Conservation (phyloP, 2,329 filamentous ascomycete genomes). For the Penicillium sp. region DNA sequence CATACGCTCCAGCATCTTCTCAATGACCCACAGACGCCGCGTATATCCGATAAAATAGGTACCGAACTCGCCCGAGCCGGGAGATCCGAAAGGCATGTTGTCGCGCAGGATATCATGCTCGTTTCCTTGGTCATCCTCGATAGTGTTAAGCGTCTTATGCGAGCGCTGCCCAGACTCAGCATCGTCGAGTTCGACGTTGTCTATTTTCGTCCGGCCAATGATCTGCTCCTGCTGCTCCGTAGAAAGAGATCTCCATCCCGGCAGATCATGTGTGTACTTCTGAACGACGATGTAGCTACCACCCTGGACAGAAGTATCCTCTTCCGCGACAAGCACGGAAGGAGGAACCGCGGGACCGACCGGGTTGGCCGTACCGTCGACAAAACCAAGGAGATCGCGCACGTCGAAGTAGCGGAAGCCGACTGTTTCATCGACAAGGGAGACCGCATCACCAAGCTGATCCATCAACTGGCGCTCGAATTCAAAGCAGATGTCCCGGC, state of each 20-base stretch:
- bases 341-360: slow-evolving; percentile 45
- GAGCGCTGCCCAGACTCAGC: slow-evolving; percentile 48
- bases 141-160: slow-evolving; percentile 56
- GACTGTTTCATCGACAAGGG: slow-evolving; percentile 52
- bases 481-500: slow-evolving; percentile 58
- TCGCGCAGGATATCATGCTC: slow-evolving; percentile 57
- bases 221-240: slow-evolving; percentile 56
- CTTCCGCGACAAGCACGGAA: slow-evolving; percentile 45
- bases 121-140: slow-evolving; percentile 51
- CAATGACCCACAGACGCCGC: slow-evolving; percentile 54
- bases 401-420: slow-evolving; percentile 62
- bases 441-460: slow-evolving; percentile 48
- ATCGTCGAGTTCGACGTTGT: slow-evolving; percentile 58
- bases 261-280: slow-evolving; percentile 57
- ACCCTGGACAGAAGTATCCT: slow-evolving; percentile 44
- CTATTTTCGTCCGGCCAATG: slow-evolving; percentile 58
- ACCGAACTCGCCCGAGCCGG: slow-evolving; percentile 52
- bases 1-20: slow-evolving; percentile 59
- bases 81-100: slow-evolving; percentile 62
- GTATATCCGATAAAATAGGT: slow-evolving; percentile 61
- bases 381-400: slow-evolving; percentile 59
- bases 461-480: slow-evolving; percentile 57
- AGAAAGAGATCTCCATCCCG: slow-evolving; percentile 46
- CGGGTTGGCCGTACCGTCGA: slow-evolving; percentile 61
- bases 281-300: slow-evolving; percentile 61